Evolutionary conservation across 2,329 filamentous ascomycete genomes (phyloP), one percentile per base, ranked within the genome.

Genomic region (Pyricularia sp.): DNA sequence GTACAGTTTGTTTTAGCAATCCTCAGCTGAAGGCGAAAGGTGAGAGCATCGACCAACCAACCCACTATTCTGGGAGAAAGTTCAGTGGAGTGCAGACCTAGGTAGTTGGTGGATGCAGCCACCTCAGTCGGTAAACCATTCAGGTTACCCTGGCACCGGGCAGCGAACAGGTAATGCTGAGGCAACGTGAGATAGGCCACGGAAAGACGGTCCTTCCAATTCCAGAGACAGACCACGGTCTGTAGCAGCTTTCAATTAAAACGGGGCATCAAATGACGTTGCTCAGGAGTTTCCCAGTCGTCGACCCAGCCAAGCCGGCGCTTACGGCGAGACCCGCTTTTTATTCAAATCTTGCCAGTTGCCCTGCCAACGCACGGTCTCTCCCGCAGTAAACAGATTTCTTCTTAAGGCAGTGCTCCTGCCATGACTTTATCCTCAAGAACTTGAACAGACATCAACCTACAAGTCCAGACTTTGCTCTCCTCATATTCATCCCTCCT

Each of bases 331-430:
- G 24, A 13, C 53, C 53, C n/a, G 12, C 31, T 62, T 67, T 67
- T 24, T 24, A 53, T 40, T 5, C 62, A 63, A 49, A 40, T 64
- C 61, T 60, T 35, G 7, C 12, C 8, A 9, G 68, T 68, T 68
- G 66, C 59, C 69, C 35, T 40, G 68, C 61, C 69, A 68, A 70
- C 68, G n/a, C 22, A 57, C 62, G 60, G 60, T 26, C 16, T 10
- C 31, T 62, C 28, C 60, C 16, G 22, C 28, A 62, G 40, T 62
- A 44, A 40, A 33, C 31, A 62, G 31, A 62, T 62, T 44, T 40
- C 60, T 44, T 33, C 31, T 62, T 40, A 62, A 62, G 40, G 60
- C 60, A 40, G 60, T 44, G 40, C 60, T 62, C 31, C n/a, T 44
- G 22, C 31, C 60, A 33, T 24, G 19, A 62, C 53, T 57, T 57